Evolutionary conservation across 768 basidiomycete genomes (phyloP), one percentile per base, ranked within the genome.

Genomic region (Lactarius akahatsu): DNA sequence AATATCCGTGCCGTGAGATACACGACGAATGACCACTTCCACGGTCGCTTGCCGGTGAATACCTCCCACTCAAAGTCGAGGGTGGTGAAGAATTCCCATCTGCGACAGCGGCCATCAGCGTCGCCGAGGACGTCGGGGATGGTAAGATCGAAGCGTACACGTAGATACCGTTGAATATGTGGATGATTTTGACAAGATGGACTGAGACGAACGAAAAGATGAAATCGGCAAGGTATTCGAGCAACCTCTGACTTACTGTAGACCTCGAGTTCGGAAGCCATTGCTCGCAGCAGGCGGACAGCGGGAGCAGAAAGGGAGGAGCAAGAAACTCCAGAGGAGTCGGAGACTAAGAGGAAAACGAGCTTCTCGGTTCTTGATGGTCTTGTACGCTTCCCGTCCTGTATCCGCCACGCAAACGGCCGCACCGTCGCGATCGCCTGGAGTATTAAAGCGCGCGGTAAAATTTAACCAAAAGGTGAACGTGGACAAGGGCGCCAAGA

Each of bases 41-140:
- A 68, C 8, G 66, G 69, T n/a, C 69, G 62, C 56, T 54, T 55
- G 45, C 69, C 66, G 0, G 69, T 68, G 59, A 68, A 69, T 34
- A 69, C 61, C 38, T 69, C 62, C 67, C 57, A 61, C 62, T 68
- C 66, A 40, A 69, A 69, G 38, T 59, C 61, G 20, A 69, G 61
- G 30, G 69, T 68, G 20, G 62, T 69, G 47, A 68, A 5, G 15
- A 63, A 69, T 57, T 69, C 69, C 69, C 69, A 69, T 68, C 69
- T 69, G 32, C 15, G 36, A 30, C 40, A 45, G 36, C 3, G 13
- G 28, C 28, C 52, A 45, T 66, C 11, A 64, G 30, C 28, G 30
- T 23, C n/a, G 43, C 30, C 6, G 30, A 10, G 38, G 6, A 18
- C 30, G 38, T 23, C 20, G 4, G 20, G 18, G 15, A 55, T 6